Percentiles rank a stretch among this genome's conserved stretches.
These are phyloP conservation scores for Alternaria angustiovoidea DNA, from an alignment of 2,329 filamentous ascomycete genomes.

Conservation along the genomic window DNA sequence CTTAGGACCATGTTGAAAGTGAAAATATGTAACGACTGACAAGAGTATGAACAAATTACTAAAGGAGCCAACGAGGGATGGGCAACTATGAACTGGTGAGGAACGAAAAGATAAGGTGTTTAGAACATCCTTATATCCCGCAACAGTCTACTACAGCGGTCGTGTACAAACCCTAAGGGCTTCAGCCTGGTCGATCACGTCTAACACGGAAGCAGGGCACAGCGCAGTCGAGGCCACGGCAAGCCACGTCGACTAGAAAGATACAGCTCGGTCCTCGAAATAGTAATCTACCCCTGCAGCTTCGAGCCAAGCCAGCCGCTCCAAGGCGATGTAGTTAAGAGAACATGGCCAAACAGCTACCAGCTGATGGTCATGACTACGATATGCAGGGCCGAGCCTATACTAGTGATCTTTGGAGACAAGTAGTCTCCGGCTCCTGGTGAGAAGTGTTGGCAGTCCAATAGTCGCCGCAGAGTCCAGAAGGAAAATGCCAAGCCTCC, in stretches of 20 bases:
- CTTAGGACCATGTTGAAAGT: slow-evolving; percentile 9
- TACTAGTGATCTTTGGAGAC: background rate
- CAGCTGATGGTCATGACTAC: background rate
- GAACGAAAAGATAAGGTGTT: background rate
- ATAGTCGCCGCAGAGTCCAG: background rate
- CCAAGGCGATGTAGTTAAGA: background rate
- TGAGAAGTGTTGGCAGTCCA: background rate
- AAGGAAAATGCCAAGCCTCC: background rate
- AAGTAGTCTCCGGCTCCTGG: background rate
- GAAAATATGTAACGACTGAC: background rate
- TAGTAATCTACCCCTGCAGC: slow-evolving; percentile 7
- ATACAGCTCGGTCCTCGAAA: slow-evolving; percentile 2
- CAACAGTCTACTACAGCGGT: background rate
- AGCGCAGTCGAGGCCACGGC: background rate
- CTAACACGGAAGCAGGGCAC: background rate
- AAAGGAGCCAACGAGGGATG: background rate
- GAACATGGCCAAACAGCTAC: slow-evolving; percentile 6
- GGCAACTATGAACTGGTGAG: background rate
- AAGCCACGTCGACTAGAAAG: slow-evolving; percentile 6
- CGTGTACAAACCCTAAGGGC: background rate
- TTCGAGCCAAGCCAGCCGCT: background rate
- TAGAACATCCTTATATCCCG: slow-evolving; percentile 11
- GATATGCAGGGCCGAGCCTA: background rate
- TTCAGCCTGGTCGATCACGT: background rate
- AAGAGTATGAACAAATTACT: background rate